These are phyloP conservation scores for Claviceps cyperi DNA, from an alignment of 2,329 filamentous ascomycete genomes.

Conservation along the genomic window DNA sequence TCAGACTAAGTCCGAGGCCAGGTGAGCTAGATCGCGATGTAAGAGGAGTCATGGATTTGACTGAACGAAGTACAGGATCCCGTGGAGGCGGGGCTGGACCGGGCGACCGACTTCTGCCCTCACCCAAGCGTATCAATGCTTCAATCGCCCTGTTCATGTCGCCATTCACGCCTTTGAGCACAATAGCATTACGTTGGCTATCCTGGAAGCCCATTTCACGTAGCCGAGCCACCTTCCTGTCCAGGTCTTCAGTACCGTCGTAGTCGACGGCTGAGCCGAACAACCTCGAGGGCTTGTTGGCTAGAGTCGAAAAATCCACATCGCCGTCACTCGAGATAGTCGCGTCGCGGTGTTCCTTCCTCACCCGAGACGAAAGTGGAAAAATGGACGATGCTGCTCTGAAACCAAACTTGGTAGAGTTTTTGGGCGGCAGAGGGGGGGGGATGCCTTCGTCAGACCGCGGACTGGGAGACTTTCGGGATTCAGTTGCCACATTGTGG, in stretches of 20 bases:
- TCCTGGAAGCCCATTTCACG: slow-evolving; percentile 88
- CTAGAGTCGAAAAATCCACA: slow-evolving; percentile 24
- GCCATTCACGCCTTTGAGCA: slow-evolving; percentile 71
- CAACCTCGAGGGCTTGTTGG: slow-evolving; percentile 51
- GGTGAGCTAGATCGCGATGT: slow-evolving; percentile 20
- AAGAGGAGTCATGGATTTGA: slow-evolving; percentile 41
- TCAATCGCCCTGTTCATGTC: slow-evolving; percentile 80
- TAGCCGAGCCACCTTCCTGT: slow-evolving; percentile 62
- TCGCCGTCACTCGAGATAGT: slow-evolving; percentile 9
- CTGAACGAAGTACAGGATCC: slow-evolving; percentile 31
- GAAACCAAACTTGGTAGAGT: slow-evolving; percentile 46
- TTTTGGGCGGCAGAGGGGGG: slow-evolving; percentile 48
- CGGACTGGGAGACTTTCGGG: slow-evolving; percentile 29
- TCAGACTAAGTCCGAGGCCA: slow-evolving; percentile 19
- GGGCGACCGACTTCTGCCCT: slow-evolving; percentile 38
- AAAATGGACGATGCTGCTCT: slow-evolving; percentile 53
- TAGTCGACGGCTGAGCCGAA: slow-evolving; percentile 55
- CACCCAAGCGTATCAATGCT: slow-evolving; percentile 67
- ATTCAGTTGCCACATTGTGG: slow-evolving; percentile 29
- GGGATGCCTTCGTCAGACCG: slow-evolving; percentile 42
- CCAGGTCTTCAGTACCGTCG: slow-evolving; percentile 42
- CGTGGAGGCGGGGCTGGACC: slow-evolving; percentile 25
- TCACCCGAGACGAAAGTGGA: slow-evolving; percentile 45
- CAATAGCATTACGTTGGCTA: slow-evolving; percentile 62
- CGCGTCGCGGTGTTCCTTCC: slow-evolving; percentile 32